Conservation (phyloP, 2,329 filamentous ascomycete genomes). For the Botrytis sinoallii region DNA sequence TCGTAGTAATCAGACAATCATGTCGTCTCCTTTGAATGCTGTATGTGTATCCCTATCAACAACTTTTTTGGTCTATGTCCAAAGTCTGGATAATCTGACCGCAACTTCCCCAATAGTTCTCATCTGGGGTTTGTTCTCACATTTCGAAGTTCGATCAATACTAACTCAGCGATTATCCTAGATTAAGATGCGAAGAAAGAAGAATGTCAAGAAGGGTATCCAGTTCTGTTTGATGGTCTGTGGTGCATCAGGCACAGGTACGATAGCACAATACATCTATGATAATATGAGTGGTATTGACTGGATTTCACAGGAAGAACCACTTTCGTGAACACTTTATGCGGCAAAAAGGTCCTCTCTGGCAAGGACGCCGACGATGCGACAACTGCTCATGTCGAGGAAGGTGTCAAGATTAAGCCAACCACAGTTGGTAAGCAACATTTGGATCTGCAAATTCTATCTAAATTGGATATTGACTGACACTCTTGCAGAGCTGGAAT, state of each 20-base stretch:
- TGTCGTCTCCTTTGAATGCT: conserved; percentile 53
- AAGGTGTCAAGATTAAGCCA: conserved; percentile 97
- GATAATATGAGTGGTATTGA: conserved; percentile 20
- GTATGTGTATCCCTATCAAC: conserved; percentile 41
- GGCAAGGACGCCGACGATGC: conserved; percentile 94
- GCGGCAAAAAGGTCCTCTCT: conserved; percentile 85
- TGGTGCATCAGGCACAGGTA: conserved; percentile 97
- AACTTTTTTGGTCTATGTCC: conserved; percentile 27
- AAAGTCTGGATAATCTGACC: conserved; percentile 34
- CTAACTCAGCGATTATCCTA: conserved; percentile 41
- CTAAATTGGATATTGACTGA: conserved; percentile 32
- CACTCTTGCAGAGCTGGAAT: conserved; percentile 69
- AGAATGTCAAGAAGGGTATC: conserved; percentile 90
- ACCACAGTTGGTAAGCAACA: conserved; percentile 81
- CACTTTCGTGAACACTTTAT: conserved; percentile 99
- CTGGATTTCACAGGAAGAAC: conserved; percentile 68
- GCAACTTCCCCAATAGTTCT: conserved; percentile 31
- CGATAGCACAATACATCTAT: conserved; percentile 33
- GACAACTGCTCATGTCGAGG: conserved; percentile 83
- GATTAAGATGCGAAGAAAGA: conserved; percentile 99
- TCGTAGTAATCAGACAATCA: conserved; percentile 36
- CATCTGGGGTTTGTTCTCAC: conserved; percentile 31
- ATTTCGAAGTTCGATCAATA: conserved; percentile 26
- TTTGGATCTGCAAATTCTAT: conserved; percentile 1
- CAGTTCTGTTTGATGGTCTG: conserved; percentile 99